Base-by-base conservation (phyloP, 441 rosid species). In the Populus hybrid region DNA sequence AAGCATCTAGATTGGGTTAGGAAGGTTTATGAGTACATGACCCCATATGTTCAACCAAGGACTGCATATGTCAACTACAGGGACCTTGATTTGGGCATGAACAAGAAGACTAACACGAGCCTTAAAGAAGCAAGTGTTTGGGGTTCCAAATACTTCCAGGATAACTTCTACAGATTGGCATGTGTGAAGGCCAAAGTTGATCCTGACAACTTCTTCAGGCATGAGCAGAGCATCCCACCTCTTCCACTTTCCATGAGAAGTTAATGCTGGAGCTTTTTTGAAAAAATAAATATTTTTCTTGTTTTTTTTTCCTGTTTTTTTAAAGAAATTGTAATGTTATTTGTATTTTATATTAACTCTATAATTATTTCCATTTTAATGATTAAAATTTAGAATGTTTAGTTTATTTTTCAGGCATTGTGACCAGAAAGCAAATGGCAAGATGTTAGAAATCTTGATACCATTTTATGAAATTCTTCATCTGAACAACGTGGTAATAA, bases 11-110 rank as follows among this genome's bases (percentile, higher is more conserved):
- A 79, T 16, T 82, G 87, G 82, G 79, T 87, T 5, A 89, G 74
- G 18, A 76, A 70, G 67, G 59, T 93, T 16, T 59, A 88, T 72
- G 71, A 78, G n/a, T 90, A 79, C 88, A 93, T 88, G 96, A 80
- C 86, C 0, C 83, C 85, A 0, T 88, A 50, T 50, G 59, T 50
- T 50, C 59, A 50, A 0, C 59, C 59, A 12, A 50, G 59, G 20
- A 16, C n/a, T 14, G 0, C 59, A 16, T 50, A 50, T 50, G 59
- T 50, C 59, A 50, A 63, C 93, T 94, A 12, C 80, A 93, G 73
- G 77, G 77, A 50, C 86, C 91, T 20, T 1, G 94, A 90, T 76
- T 73, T 90, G 28, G 97, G 97, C 0, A 81, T 81, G 72, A 88
- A 86, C 36, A 76, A 82, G 57, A 28, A 28, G 30, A 28, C 30